A percentile compares a stretch with the other conserved stretches of the same genome.
These are phyloP conservation scores for Pseudocercospora fuligena DNA, from an alignment of 2,329 filamentous ascomycete genomes.

Conservation along the genomic window DNA sequence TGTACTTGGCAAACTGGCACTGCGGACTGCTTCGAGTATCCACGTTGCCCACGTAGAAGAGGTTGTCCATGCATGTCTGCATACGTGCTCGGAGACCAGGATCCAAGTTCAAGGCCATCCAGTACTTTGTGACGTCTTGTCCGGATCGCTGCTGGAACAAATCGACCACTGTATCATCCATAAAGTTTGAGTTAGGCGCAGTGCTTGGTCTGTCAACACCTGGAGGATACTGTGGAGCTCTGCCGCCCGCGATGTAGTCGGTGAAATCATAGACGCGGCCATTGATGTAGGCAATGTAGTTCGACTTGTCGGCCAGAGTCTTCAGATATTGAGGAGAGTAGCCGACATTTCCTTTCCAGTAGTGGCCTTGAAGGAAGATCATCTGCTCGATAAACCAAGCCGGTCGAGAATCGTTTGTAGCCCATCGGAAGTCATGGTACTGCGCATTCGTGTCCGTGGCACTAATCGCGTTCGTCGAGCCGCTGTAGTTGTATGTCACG, in stretches of 20 bases:
- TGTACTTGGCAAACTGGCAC: slow-evolving; percentile 87
- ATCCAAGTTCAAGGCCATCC: slow-evolving; percentile 71
- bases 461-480: slow-evolving; percentile 67
- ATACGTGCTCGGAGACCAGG: slow-evolving; percentile 66
- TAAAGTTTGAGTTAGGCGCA: slow-evolving; percentile 71
- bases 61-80: slow-evolving; percentile 84
- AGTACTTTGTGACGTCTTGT: slow-evolving; percentile 80
- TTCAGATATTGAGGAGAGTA: slow-evolving; percentile 79
- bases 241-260: slow-evolving; percentile 77
- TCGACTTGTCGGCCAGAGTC: slow-evolving; percentile 59
- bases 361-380: slow-evolving; percentile 74
- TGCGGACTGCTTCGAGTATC: slow-evolving; percentile 86
- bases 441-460: slow-evolving; percentile 71
- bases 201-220: slow-evolving; percentile 56
- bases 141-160: slow-evolving; percentile 80
- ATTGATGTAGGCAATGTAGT: slow-evolving; percentile 77
- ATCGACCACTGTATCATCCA: slow-evolving; percentile 73
- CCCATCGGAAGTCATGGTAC: slow-evolving; percentile 93
- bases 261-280: slow-evolving; percentile 87
- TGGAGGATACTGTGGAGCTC: slow-evolving; percentile 62
- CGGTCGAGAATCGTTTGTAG: slow-evolving; percentile 77
- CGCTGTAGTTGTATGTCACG: slow-evolving; percentile 74
- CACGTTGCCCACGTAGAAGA: slow-evolving; percentile 91
- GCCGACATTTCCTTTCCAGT: slow-evolving; percentile 84
- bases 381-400: slow-evolving; percentile 96